Base-by-base conservation (phyloP, 192 early-diverging fungal genomes). In the Rhizophagus sp. region DNA sequence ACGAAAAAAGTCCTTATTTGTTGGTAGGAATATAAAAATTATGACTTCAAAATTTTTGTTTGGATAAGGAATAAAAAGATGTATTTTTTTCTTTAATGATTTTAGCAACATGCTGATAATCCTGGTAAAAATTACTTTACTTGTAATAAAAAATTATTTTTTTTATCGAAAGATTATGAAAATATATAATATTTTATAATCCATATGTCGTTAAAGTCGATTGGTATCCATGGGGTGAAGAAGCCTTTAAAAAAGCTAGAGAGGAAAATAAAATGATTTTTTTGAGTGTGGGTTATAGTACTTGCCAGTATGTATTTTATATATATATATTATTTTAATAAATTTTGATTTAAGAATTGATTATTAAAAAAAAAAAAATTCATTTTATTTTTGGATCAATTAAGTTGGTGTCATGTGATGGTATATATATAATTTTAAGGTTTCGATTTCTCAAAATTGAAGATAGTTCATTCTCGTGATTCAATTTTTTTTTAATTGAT, bases 151-250 rank as follows among this genome's bases (percentile, higher is more conserved):
- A 13, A 15, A 17, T 72, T 50, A n/a, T n/a, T 50, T n/a, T 25
- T 24, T 44, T 12, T 30, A 49, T 50, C 36, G 36, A 30, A 41
- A 6, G 11, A 47, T 47, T 47, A 47, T 47, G 11, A 47, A 49
- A 49, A 49, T 50, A 22, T 15, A 8, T 74, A 74, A 9, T 8
- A 25, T 33, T 57, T 74, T 19, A 39, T 22, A 6, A 74, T n/a
- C 57, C 41, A 19, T 13, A 39, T 41, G 30, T 67, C 12, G 4
- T 41, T 41, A 5, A 62, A 70, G 88, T 88, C 13, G 90, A 92
- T 78, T 92, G 91, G 91, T 90, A 89, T 81, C 89, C 91, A 41
- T 92, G 91, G 91, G 84, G 89, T 10, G 75, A 89, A 76, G 89
- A 90, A 76, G 91, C 91, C 10, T 91, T 92, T 66, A 67, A 81